A percentile compares a stretch with the other conserved stretches of the same genome.
phyloP scores from a whole-genome alignment of 2,329 filamentous ascomycete species.

The Calonectria pauciramosa region DNA sequence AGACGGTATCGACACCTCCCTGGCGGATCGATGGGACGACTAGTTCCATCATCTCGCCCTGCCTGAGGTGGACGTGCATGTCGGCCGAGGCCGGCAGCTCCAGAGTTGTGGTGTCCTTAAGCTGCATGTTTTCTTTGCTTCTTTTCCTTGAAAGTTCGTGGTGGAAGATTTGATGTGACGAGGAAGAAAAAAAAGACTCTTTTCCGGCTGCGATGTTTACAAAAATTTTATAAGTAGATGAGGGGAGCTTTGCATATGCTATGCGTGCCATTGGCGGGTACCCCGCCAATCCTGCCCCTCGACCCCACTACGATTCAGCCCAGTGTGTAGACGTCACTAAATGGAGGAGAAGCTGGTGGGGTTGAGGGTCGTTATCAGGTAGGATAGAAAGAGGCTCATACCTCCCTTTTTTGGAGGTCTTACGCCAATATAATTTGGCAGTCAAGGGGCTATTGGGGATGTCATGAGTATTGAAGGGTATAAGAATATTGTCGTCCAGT shows the following conservation, averaged over 20 bases:
- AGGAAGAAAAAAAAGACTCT: background rate
- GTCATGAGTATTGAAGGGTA: background rate
- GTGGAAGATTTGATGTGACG: background rate
- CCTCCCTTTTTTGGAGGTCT: background rate
- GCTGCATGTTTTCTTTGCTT: constrained; percentile 4
- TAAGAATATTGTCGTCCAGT: background rate
- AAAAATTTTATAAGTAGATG: background rate
- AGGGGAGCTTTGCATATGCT: constrained; percentile 1
- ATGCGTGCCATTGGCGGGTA: background rate
- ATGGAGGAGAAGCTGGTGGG: background rate
- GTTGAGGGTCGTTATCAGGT: background rate
- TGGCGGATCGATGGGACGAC: constrained; percentile 65
- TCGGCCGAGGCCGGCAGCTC: constrained; percentile 76
- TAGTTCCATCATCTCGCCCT: constrained; percentile 74
- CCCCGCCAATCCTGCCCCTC: background rate
- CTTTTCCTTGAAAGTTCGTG: background rate
- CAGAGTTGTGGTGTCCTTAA: constrained; percentile 11
- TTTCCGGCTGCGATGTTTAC: background rate
- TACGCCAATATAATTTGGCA: background rate
- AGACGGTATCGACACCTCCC: constrained; percentile 76
- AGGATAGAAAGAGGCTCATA: background rate
- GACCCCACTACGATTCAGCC: constrained; percentile 1
- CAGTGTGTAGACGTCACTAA: background rate
- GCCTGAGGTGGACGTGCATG: constrained; percentile 79
- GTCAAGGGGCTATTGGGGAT: too few species aligned